Evolutionary conservation across 371 early-diverging fungal species (phyloP).

Genomic region (Circinella umbellata): DNA sequence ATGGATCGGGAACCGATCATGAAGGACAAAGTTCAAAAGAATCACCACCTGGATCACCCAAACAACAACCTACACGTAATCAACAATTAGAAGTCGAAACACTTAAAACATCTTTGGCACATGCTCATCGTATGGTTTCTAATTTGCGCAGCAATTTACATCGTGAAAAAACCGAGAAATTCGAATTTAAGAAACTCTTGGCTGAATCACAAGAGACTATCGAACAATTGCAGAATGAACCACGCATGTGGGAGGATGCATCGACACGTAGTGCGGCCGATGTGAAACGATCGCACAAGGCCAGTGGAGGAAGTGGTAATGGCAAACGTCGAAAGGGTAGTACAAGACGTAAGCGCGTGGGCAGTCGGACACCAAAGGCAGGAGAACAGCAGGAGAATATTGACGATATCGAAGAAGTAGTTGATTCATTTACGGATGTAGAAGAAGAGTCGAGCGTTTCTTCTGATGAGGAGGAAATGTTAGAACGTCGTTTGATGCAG

Average conservation of each 20-base stretch:
- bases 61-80: conserved; percentile 26
- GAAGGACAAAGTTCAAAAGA: conserved; percentile 7
- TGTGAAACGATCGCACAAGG: conserved; percentile 1
- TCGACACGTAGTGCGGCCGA: neutral
- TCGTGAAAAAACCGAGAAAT: conserved; percentile 60
- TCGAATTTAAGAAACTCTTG: conserved; percentile 64
- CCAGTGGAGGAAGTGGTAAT: neutral
- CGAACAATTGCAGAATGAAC: conserved; percentile 60
- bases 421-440: neutral
- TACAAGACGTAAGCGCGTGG: conserved; percentile 11
- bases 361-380: conserved; percentile 5
- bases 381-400: conserved; percentile 8
- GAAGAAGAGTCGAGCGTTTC: neutral
- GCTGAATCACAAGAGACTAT: conserved; percentile 70
- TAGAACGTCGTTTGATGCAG: neutral
- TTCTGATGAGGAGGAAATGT: conserved; percentile 9
- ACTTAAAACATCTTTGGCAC: conserved; percentile 48
- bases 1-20: neutral
- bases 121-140: conserved; percentile 58
- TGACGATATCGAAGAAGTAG: conserved; percentile 5
- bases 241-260: conserved; percentile 26
- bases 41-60: conserved; percentile 25
- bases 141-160: conserved; percentile 51
- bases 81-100: conserved; percentile 52
- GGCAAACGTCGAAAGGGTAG: conserved; percentile 9